Percentiles rank a stretch among this genome's conserved stretches.
phyloP scores from a whole-genome alignment of 768 basidiomycete genomes.

The Omphalotus guepiniiformis region DNA sequence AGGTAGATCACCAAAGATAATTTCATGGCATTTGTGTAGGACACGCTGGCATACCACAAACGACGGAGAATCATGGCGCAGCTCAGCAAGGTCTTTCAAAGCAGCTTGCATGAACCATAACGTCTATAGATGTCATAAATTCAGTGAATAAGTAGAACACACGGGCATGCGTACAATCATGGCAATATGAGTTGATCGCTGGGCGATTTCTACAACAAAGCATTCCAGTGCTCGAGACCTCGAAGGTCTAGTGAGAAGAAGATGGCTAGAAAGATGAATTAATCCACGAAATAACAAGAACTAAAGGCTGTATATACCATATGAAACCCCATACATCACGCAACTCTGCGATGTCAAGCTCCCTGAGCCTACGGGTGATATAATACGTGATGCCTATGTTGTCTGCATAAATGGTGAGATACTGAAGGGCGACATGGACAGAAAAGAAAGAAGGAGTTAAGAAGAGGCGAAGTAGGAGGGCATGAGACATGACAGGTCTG shows the following conservation, averaged over 20 bases:
- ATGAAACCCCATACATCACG: constrained; percentile 88
- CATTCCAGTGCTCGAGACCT: constrained; percentile 90
- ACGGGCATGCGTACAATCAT: constrained; percentile 71
- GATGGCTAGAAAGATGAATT: constrained; percentile 56
- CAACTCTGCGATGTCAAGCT: constrained; percentile 65
- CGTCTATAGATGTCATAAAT: constrained; percentile 48
- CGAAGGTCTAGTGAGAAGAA: constrained; percentile 89
- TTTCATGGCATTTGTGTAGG: constrained; percentile 88
- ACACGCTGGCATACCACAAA: constrained; percentile 92
- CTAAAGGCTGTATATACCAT: constrained; percentile 46
- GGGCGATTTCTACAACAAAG: constrained; percentile 85
- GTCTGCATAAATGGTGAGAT: constrained; percentile 76
- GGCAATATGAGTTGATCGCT: constrained; percentile 91
- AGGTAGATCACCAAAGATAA: constrained; percentile 89
- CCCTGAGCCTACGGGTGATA: constrained; percentile 68
- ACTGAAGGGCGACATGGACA: constrained; percentile 89
- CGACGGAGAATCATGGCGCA: constrained; percentile 61
- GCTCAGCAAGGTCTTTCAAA: constrained; percentile 67
- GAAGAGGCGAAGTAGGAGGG: constrained; percentile 85
- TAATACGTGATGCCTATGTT: constrained; percentile 93
- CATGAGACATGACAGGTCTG: constrained; percentile 41
- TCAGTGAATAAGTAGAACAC: constrained; percentile 15
- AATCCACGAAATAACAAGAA: constrained; percentile 11
- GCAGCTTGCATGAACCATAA: constrained; percentile 99
- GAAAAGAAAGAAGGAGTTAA: constrained; percentile 91